phyloP scores from a whole-genome alignment of 129 eudicot species.

The Arctium lappa region DNA sequence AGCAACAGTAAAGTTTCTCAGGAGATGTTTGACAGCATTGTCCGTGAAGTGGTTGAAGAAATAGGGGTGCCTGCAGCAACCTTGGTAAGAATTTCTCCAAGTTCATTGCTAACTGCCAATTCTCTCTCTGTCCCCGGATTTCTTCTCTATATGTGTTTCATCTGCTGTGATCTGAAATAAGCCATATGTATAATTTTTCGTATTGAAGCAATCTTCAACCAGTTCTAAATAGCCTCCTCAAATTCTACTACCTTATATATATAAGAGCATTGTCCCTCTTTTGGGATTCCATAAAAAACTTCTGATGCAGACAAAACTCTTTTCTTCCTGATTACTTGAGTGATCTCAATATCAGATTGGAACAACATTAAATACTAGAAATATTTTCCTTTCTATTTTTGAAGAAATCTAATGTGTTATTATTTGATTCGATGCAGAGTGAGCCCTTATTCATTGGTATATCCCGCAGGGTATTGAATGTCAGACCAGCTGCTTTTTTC shows the following conservation, averaged over 20 bases:
- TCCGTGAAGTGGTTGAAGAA: constrained; percentile 96
- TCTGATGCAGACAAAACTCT: neutral
- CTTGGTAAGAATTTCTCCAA: constrained; percentile 47
- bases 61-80: constrained; percentile 74
- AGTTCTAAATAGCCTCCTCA: neutral
- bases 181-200: too few relatives aligned
- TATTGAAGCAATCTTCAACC: too few relatives aligned
- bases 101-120: neutral
- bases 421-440: constrained; percentile 43
- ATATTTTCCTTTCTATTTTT: neutral
- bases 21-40: constrained; percentile 93
- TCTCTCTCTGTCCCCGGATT: neutral
- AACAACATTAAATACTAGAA: neutral
- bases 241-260: neutral
- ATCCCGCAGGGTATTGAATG: constrained; percentile 82
- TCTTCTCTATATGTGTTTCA: neutral
- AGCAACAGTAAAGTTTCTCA: constrained; percentile 49
- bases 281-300: neutral
- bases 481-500: constrained; percentile 96
- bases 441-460: constrained; percentile 78
- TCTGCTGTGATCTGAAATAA: too few relatives aligned
- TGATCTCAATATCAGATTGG: neutral
- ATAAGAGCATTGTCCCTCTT: neutral
- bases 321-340: neutral
- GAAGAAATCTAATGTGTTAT: neutral